Conservation (phyloP, 73 alveolate species). For the Loxodes magnus region DNA sequence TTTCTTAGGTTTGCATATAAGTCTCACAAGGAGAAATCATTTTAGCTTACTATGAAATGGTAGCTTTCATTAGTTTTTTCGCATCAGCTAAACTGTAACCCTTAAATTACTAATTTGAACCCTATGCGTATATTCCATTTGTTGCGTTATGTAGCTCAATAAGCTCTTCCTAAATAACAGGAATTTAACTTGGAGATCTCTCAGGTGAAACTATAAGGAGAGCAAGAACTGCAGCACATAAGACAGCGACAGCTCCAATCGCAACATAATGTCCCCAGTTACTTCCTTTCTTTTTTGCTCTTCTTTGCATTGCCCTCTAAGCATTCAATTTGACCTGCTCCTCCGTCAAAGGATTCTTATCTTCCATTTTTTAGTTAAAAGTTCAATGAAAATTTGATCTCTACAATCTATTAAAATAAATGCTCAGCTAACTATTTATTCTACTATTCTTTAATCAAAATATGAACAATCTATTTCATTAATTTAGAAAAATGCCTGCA, state of each 20-base stretch:
- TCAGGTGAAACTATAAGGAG: constrained; percentile 35
- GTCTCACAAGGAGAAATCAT: constrained; percentile 21
- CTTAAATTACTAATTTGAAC: constrained; percentile 42
- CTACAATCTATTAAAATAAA: too few relatives aligned
- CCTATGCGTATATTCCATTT: constrained; percentile 33
- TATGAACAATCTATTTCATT: too few relatives aligned
- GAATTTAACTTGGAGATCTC: constrained; percentile 27
- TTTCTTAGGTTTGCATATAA: constrained; percentile 34
- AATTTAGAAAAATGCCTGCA: too few relatives aligned
- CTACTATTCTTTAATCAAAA: too few relatives aligned
- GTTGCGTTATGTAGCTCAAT: constrained; percentile 29
- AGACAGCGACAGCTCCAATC: constrained; percentile 21
- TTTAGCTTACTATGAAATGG: constrained; percentile 45
- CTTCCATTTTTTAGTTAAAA: too few relatives aligned
- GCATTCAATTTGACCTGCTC: too few relatives aligned
- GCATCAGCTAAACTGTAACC: constrained; percentile 57
- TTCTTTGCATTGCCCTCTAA: constrained; percentile 11
- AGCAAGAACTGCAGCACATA: constrained; percentile 25
- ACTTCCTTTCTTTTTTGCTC: neutral
- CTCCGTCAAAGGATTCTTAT: too few relatives aligned
- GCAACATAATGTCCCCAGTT: constrained; percentile 19
- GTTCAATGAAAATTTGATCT: too few relatives aligned
- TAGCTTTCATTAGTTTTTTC: constrained; percentile 29
- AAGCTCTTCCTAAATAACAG: constrained; percentile 29
- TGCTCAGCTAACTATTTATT: too few relatives aligned